phyloP scores from a whole-genome alignment of 805 yeast genomes.

The Candida khao-thaluensis region DNA sequence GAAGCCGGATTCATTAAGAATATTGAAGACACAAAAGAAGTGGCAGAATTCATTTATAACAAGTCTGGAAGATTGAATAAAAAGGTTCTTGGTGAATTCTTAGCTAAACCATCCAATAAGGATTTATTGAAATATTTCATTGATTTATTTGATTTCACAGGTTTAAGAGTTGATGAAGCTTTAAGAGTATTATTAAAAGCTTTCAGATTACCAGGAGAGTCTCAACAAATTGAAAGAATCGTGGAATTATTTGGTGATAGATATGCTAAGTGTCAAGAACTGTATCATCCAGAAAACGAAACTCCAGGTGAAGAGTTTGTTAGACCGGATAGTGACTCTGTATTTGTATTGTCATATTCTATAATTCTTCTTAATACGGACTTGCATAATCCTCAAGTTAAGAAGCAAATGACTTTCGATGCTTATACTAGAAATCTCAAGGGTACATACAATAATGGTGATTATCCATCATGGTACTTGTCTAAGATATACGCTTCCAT shows the following conservation, averaged over 20 bases:
- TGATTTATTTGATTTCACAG: conserved; percentile 68
- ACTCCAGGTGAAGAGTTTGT: conserved; percentile 43
- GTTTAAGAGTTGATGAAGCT: conserved; percentile 89
- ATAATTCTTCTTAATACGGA: conserved; percentile 94
- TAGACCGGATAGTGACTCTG: conserved; percentile 79
- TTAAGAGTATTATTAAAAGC: conserved; percentile 75
- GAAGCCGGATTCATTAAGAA: conserved; percentile 61
- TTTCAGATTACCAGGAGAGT: conserved; percentile 94
- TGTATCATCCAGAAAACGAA: conserved; percentile 12
- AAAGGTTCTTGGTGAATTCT: conserved; percentile 78
- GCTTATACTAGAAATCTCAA: conserved; percentile 77
- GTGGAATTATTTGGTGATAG: conserved; percentile 83
- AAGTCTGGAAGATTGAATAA: conserved; percentile 84
- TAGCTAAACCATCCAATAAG: conserved; percentile 72
- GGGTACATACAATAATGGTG: conserved; percentile 73
- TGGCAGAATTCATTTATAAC: conserved; percentile 74
- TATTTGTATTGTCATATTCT: conserved; percentile 86
- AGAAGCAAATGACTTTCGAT: conserved; percentile 84
- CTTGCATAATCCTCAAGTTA: conserved; percentile 87
- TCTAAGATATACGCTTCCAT: conserved; percentile 79
- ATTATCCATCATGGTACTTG: conserved; percentile 84
- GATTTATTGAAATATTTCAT: conserved; percentile 65
- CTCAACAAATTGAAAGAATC: conserved; percentile 92
- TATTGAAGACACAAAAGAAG: conserved; percentile 49
- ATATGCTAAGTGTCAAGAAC: conserved; percentile 64